Conservation (phyloP, 2,329 filamentous ascomycete genomes). For the Clathrospora elynae region DNA sequence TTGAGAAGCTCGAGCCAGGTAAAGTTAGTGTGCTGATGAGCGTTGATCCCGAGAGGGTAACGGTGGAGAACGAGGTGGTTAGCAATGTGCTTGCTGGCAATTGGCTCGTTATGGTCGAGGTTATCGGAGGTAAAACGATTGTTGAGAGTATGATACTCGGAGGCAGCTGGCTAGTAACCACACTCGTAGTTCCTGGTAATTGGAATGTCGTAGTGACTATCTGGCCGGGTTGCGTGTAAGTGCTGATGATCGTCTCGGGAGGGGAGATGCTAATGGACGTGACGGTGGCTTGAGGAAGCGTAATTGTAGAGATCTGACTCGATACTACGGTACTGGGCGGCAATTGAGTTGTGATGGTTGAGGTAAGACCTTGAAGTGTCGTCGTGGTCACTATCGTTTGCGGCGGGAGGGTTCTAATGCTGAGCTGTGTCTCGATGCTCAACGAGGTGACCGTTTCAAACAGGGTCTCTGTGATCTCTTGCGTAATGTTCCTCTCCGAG, state of each 20-base stretch:
- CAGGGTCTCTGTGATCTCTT: slow-evolving; percentile 13
- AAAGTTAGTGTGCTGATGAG: slow-evolving; percentile 13
- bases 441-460: slow-evolving; percentile 21
- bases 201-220: slow-evolving; percentile 24
- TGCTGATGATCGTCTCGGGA: slow-evolving; percentile 10
- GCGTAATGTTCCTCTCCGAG: slow-evolving; percentile 14
- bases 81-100: slow-evolving; percentile 26
- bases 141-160: slow-evolving; percentile 15
- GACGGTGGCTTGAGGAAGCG: slow-evolving; percentile 11
- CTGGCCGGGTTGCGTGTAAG: slow-evolving; percentile 13
- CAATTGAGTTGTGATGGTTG: slow-evolving; percentile 19
- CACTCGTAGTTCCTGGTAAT: slow-evolving; percentile 20
- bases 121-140: slow-evolving; percentile 18
- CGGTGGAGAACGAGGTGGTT: slow-evolving; percentile 27
- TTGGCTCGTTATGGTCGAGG: slow-evolving; percentile 8
- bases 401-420: slow-evolving; percentile 25
- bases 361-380: slow-evolving; percentile 21
- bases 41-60: slow-evolving; percentile 19
- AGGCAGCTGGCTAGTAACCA: slow-evolving; percentile 16
- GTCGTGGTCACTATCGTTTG: slow-evolving; percentile 23
- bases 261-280: slow-evolving; percentile 10
- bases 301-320: slow-evolving; percentile 29
- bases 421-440: slow-evolving; percentile 26
- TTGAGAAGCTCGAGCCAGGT: slow-evolving; percentile 12
- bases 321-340: slow-evolving; percentile 24